Evolutionary conservation across 164 flowering plant genomes (phyloP).

Genomic region (Kalanchoe fedtschenkoi): DNA sequence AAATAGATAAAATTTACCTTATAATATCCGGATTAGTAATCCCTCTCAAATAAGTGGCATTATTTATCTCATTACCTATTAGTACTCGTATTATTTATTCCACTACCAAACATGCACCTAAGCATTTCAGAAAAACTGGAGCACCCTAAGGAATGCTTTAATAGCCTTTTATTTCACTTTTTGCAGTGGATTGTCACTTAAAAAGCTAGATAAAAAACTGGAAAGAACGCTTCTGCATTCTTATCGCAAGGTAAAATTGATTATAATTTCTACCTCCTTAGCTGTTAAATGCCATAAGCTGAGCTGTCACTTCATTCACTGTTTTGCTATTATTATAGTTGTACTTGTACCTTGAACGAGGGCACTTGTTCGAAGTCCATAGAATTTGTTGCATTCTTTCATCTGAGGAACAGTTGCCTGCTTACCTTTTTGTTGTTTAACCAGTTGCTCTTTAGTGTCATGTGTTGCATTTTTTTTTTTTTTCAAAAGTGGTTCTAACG

Average conservation of each 20-base stretch:
- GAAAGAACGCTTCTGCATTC: constrained; percentile 85
- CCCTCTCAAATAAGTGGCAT: too few relatives aligned
- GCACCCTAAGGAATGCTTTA: not conserved
- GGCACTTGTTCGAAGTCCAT: not conserved
- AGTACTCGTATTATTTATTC: too few relatives aligned
- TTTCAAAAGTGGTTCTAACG: not conserved
- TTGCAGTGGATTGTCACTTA: constrained; percentile 58
- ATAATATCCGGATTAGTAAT: too few relatives aligned
- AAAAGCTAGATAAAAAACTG: constrained; percentile 88
- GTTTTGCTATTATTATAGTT: not conserved
- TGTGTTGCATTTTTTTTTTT: not conserved
- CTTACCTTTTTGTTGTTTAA: not conserved
- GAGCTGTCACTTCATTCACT: not conserved
- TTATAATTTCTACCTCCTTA: not conserved
- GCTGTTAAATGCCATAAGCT: not conserved
- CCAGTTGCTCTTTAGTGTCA: not conserved
- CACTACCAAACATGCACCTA: too few relatives aligned
- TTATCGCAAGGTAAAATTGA: constrained; percentile 64
- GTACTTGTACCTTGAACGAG: not conserved
- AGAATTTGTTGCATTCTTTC: not conserved
- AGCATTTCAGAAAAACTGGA: not conserved
- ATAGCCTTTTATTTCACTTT: constrained; percentile 10
- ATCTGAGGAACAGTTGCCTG: not conserved
- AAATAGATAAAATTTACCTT: too few relatives aligned
- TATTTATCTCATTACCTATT: too few relatives aligned